These are phyloP conservation scores for Xerocomellus chrysenteron DNA, from an alignment of 768 basidiomycete species.

Conservation along the genomic window DNA sequence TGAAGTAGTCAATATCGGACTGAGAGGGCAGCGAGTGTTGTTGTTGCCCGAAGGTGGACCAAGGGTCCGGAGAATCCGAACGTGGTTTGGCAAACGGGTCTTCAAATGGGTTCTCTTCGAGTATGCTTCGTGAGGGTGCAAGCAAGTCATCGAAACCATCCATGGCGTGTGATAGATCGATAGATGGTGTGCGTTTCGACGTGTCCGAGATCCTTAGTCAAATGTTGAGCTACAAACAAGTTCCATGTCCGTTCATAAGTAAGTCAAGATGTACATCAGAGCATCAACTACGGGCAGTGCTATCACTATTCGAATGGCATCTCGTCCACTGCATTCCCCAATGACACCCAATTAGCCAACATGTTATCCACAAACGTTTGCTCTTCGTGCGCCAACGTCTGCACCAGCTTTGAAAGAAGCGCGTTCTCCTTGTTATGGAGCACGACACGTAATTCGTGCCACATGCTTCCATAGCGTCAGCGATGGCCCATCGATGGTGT, in stretches of 20 bases:
- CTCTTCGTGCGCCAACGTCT: conserved; percentile 74
- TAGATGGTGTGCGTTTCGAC: neutral
- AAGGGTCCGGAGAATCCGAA: conserved; percentile 72
- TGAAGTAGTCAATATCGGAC: conserved; percentile 28
- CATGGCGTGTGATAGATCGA: conserved; percentile 40
- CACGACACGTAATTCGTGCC: conserved; percentile 93
- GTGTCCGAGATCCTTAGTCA: neutral
- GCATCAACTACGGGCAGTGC: neutral
- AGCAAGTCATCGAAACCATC: conserved; percentile 80
- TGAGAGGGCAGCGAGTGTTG: conserved; percentile 19
- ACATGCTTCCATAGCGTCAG: conserved; percentile 57
- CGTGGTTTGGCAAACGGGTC: conserved; percentile 65
- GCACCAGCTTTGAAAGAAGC: conserved; percentile 69
- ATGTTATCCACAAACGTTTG: conserved; percentile 63
- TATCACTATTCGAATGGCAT: conserved; percentile 81
- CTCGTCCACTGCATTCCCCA: conserved; percentile 64
- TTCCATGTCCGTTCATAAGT: conserved; percentile 4
- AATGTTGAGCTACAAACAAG: conserved; percentile 6
- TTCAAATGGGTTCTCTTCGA: conserved; percentile 78
- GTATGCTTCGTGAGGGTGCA: conserved; percentile 51
- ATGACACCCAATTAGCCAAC: conserved; percentile 69
- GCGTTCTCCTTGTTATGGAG: conserved; percentile 89
- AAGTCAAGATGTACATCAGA: conserved; percentile 16
- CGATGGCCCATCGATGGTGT: neutral
- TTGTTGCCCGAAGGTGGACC: conserved; percentile 58